Evolutionary conservation across 148 eudicot genomes (phyloP).

Genomic region (Silene latifolia): DNA sequence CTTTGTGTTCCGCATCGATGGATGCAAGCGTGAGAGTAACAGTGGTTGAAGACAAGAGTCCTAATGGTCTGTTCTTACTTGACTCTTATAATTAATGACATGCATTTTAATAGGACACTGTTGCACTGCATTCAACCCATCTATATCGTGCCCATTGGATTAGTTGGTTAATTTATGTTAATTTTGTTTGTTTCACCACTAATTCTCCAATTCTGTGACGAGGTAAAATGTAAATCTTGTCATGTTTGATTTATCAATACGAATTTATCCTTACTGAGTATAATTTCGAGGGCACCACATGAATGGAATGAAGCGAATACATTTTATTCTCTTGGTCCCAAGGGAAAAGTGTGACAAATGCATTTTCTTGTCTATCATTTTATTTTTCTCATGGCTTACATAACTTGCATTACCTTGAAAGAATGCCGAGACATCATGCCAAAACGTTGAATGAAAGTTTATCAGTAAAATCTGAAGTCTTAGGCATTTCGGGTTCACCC

Average conservation of each 20-base stretch:
- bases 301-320: no score
- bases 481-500: neutral
- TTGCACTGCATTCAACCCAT: neutral
- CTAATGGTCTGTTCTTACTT: conserved; percentile 41
- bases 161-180: no score
- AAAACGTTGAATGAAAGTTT: neutral
- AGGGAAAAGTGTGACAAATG: no score
- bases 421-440: neutral
- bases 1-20: conserved; percentile 74
- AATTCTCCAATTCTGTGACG: no score
- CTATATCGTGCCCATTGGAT: neutral
- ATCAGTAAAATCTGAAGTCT: neutral
- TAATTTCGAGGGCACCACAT: no score
- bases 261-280: no score
- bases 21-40: conserved; percentile 93
- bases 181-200: no score
- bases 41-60: conserved; percentile 45
- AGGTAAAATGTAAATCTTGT: no score
- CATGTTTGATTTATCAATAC: no score
- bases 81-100: neutral
- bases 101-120: neutral
- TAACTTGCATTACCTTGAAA: neutral
- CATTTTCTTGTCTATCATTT: neutral
- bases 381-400: neutral
- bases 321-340: no score